These are phyloP conservation scores for Capronia epimyces DNA, from an alignment of 2,329 filamentous ascomycete species.

Conservation along the genomic window DNA sequence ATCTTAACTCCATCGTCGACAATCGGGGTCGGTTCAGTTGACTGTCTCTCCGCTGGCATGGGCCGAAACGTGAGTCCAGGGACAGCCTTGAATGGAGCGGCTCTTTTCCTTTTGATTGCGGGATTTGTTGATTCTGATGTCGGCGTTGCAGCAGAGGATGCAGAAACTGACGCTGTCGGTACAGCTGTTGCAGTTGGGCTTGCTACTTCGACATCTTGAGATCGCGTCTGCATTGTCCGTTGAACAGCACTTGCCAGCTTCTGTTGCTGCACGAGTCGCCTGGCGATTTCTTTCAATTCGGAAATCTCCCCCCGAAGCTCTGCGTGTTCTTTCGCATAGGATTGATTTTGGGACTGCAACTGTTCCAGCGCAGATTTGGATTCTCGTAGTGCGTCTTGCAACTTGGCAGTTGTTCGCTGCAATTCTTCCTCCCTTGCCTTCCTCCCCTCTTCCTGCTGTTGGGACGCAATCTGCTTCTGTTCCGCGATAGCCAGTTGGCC, in stretches of 20 bases:
- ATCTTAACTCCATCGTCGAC: not conserved
- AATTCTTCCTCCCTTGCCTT: slow-evolving; percentile 6
- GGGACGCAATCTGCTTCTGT: slow-evolving; percentile 7
- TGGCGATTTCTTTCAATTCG: slow-evolving; percentile 10
- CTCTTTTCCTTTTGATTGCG: not conserved
- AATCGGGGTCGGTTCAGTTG: not conserved
- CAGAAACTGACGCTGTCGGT: not conserved
- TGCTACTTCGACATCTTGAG: not conserved
- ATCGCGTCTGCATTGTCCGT: not conserved
- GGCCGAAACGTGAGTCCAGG: not conserved
- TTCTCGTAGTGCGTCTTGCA: slow-evolving; percentile 10
- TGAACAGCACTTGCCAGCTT: not conserved
- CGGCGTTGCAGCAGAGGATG: not conserved
- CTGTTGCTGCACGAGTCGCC: slow-evolving; percentile 5
- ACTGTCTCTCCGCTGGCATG: not conserved
- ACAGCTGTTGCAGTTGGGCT: not conserved
- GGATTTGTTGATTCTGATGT: not conserved
- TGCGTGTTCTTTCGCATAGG: slow-evolving; percentile 6
- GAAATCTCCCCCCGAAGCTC: slow-evolving; percentile 9
- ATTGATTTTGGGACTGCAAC: slow-evolving; percentile 1
- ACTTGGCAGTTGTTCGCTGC: slow-evolving; percentile 2
- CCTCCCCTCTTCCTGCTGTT: slow-evolving; percentile 3
- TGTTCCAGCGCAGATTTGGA: slow-evolving; percentile 6
- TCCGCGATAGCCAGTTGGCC: slow-evolving; percentile 9
- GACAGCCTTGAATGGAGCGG: not conserved